phyloP scores from a whole-genome alignment of 1,139 yeast genomes.

The Maudiozyma humilis region DNA sequence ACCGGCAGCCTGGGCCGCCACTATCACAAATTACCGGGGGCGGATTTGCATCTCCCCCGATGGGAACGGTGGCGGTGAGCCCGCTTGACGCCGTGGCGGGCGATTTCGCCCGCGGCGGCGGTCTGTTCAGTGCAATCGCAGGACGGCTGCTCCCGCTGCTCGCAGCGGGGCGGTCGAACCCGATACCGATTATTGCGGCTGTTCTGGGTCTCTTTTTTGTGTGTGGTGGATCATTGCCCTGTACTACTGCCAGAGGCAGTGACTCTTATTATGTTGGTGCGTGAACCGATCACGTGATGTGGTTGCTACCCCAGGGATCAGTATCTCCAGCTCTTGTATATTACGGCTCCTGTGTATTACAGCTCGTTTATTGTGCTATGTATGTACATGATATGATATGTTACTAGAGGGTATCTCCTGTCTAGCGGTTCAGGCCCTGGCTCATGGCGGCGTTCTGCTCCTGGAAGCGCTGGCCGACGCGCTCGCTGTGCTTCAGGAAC shows the following conservation, averaged over 20 bases:
- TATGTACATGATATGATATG: slow-evolving; percentile 2
- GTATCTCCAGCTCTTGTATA: too few species aligned
- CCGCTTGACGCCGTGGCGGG: slow-evolving; percentile 22
- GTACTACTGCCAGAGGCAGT: too few species aligned
- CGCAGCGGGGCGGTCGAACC: slow-evolving; percentile 20
- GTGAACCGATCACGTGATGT: background rate
- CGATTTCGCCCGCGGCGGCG: too few species aligned
- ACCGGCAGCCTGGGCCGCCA: slow-evolving; percentile 14
- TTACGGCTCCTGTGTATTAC: background rate
- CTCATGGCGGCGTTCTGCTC: slow-evolving; percentile 70
- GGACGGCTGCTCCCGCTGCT: slow-evolving; percentile 18
- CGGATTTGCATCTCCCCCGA: slow-evolving; percentile 9
- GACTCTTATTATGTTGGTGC: too few species aligned
- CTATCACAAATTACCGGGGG: slow-evolving; percentile 13
- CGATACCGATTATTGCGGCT: slow-evolving; percentile 33
- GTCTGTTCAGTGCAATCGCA: slow-evolving; percentile 34
- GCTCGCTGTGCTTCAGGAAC: slow-evolving; percentile 95
- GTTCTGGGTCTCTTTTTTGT: slow-evolving; percentile 11
- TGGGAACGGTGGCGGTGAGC: slow-evolving; percentile 30
- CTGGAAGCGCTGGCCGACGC: slow-evolving; percentile 98
- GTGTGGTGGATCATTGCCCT: too few species aligned
- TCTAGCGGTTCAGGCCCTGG: slow-evolving; percentile 30
- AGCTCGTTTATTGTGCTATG: background rate
- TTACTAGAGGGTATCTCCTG: background rate
- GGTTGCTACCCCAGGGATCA: too few species aligned